Conservation (phyloP, 2,329 filamentous ascomycete species). For the Ceratocystis lukuohia region DNA sequence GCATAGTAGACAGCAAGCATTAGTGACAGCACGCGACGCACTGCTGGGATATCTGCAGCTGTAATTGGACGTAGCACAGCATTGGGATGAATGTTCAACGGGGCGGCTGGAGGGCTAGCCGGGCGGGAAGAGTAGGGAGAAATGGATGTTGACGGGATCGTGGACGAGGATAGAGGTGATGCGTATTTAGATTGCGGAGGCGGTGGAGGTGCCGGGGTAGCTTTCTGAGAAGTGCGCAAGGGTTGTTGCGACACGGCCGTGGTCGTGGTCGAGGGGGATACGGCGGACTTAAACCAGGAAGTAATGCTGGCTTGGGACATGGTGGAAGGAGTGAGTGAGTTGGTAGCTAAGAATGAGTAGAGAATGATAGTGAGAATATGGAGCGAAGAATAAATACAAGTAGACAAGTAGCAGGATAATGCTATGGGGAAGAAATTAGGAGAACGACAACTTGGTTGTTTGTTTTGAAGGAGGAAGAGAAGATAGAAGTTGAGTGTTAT, state of each 20-base stretch:
- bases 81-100: conserved; percentile 32
- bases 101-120: conserved; percentile 15
- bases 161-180: conserved; percentile 19
- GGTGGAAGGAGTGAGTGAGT: conserved; percentile 15
- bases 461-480: background rate
- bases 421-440: background rate
- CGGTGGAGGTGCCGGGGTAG: conserved; percentile 20
- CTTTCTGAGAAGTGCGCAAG: conserved; percentile 22
- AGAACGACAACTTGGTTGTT: background rate
- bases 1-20: conserved; percentile 51
- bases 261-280: conserved; percentile 27
- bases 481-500: background rate
- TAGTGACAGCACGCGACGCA: conserved; percentile 52
- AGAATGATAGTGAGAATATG: background rate
- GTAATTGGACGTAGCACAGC: conserved; percentile 40
- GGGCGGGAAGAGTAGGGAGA: conserved; percentile 20
- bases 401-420: background rate
- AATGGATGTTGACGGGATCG: conserved; percentile 17
- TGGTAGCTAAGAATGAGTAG: background rate
- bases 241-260: conserved; percentile 17
- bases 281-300: conserved; percentile 42
- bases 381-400: background rate
- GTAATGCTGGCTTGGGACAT: conserved; percentile 46
- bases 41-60: conserved; percentile 39
- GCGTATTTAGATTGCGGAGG: conserved; percentile 21